Evolutionary conservation across 2,329 filamentous ascomycete species (phyloP), one percentile per base, ranked within the genome.

Genomic region (Aspergillus persii): DNA sequence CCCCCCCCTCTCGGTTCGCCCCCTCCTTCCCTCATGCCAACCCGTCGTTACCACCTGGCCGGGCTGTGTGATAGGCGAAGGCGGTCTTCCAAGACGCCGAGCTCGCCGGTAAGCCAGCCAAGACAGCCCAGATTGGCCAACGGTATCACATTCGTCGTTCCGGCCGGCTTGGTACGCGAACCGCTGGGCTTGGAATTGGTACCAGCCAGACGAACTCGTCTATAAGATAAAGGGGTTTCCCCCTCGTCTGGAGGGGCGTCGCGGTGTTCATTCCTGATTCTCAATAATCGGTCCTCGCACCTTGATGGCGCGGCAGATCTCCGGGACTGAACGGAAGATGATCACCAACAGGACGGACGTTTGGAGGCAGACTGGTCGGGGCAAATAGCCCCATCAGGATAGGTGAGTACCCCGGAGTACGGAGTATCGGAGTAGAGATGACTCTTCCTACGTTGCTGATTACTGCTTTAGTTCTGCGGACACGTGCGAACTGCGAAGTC

Each of bases 51-150:
- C 11, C 15, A 12, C 18, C 18, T 33, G 29, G 26, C 29, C 6
- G 18, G 51, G 29, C 9, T 44, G 6, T 15, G 18, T 33, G 36
- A 41, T 41, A 41, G 36, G 36, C 18, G 30, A 30, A 6, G 18
- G 31, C 11, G 15, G 23, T 23, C n/a, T 27, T 18, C 53, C 44
- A 31, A 54, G 29, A 47, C 44, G 44, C 44, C 47, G 11, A 49
- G 44, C 53, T 49, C 44, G 44, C 18, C 54, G 46, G 48, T 18
- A 33, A 41, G 18, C 30, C 48, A 53, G 58, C 58, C 58, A 61
- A 61, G 58, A 57, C 36, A 12, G 54, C 54, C 50, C 54, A 54
- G 54, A 60, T 48, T 52, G 52, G 51, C 57, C 41, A 51, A 58
- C 15, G 44, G 27, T 26, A 36, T 48, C 52, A 53, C 47, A 51